These are phyloP conservation scores for Eimeria falciformis DNA, from an alignment of 169 alveolate species.

Conservation along the genomic window DNA sequence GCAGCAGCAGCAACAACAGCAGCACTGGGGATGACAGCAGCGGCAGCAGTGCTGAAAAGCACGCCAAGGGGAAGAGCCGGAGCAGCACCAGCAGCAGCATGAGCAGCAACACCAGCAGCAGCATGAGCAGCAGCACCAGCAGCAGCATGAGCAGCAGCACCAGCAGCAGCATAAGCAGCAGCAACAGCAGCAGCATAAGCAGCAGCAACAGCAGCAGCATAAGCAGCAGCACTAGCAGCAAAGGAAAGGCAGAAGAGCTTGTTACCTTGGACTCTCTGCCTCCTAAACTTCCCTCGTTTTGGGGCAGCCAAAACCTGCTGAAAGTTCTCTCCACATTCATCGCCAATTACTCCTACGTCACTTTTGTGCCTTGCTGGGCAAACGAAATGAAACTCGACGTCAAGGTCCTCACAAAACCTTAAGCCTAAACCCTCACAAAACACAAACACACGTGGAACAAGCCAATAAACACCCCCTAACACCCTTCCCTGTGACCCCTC, in stretches of 20 bases:
- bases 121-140: no score
- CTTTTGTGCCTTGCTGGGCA: constrained; percentile 72
- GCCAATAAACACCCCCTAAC: no score
- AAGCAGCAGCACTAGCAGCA: background rate
- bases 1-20: constrained; percentile 27
- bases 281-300: constrained; percentile 1
- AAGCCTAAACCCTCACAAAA: background rate
- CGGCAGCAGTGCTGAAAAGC: background rate
- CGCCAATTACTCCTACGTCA: constrained; percentile 68
- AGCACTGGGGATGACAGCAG: background rate
- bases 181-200: no score
- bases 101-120: background rate
- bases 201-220: no score
- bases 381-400: constrained; percentile 72
- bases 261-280: background rate
- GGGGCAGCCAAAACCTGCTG: background rate
- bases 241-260: background rate
- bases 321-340: constrained; percentile 61
- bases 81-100: no score
- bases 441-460: background rate
- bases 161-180: background rate
- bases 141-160: background rate
- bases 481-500: background rate
- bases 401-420: background rate
- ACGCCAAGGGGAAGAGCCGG: background rate